Evolutionary conservation across 805 yeast species (phyloP).

Genomic region (Alloascoidea africana): DNA sequence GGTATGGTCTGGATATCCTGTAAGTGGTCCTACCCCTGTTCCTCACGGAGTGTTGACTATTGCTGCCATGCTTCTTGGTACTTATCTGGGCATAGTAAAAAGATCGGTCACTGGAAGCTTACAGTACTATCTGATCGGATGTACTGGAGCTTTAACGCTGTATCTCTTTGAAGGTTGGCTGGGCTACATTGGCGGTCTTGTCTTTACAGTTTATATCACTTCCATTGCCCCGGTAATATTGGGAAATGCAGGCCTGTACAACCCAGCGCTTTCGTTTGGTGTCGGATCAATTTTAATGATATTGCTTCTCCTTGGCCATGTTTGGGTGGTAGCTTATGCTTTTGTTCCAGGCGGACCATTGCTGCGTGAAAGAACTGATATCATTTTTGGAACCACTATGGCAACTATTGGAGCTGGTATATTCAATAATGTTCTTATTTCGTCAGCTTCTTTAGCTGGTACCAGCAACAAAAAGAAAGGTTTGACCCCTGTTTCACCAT

Average conservation of each 20-base stretch:
- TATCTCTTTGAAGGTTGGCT: slow-evolving; percentile 47
- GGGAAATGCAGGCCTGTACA: slow-evolving; percentile 36
- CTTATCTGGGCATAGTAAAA: slow-evolving; percentile 25
- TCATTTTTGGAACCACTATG: slow-evolving; percentile 46
- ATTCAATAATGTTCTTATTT: slow-evolving; percentile 6
- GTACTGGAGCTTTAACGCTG: slow-evolving; percentile 33
- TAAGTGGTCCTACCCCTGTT: slow-evolving; percentile 76
- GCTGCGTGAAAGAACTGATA: slow-evolving; percentile 78
- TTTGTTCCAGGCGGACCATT: slow-evolving; percentile 91
- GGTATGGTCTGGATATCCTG: slow-evolving; percentile 94
- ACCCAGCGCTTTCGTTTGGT: slow-evolving; percentile 33
- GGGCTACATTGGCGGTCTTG: slow-evolving; percentile 62
- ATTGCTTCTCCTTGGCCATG: slow-evolving; percentile 60
- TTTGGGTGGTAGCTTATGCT: slow-evolving; percentile 97
- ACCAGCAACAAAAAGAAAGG: background rate
- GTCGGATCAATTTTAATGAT: slow-evolving; percentile 29
- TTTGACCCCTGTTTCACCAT: background rate
- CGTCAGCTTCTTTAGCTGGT: slow-evolving; percentile 4
- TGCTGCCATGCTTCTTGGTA: slow-evolving; percentile 41
- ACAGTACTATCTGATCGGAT: slow-evolving; percentile 26
- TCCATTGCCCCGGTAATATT: slow-evolving; percentile 47
- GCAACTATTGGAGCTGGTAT: slow-evolving; percentile 38
- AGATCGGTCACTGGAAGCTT: slow-evolving; percentile 14
- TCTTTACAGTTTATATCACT: slow-evolving; percentile 42
- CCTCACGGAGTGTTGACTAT: slow-evolving; percentile 62